Percentiles rank a stretch among this genome's conserved stretches.
Evolutionary conservation across 768 basidiomycete species (phyloP).

Genomic region (Heimioporus sp.): DNA sequence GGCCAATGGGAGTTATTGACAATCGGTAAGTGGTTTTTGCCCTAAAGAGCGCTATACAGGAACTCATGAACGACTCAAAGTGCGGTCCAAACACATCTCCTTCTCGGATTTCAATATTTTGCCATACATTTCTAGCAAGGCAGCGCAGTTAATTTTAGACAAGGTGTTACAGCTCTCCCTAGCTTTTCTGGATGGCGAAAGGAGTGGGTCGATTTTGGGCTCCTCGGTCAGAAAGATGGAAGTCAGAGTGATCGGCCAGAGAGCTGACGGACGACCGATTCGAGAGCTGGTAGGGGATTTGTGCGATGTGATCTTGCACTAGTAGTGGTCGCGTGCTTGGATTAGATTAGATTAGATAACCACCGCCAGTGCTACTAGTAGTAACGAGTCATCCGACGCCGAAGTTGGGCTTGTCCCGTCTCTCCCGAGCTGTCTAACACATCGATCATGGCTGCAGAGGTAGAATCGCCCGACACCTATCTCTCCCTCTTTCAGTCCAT

Average conservation of each 20-base stretch:
- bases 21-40: conserved; percentile 36
- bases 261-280: conserved; percentile 23
- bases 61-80: conserved; percentile 10
- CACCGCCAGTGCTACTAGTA: too few species aligned
- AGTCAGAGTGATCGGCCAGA: conserved; percentile 17
- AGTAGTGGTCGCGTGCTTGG: background rate
- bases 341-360: conserved; percentile 23
- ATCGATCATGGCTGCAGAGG: conserved; percentile 17
- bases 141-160: conserved; percentile 20
- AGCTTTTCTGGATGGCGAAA: conserved; percentile 21
- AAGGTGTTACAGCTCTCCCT: conserved; percentile 21
- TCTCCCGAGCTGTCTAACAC: background rate
- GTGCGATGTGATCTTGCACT: conserved; percentile 25
- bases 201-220: background rate
- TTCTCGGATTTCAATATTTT: conserved; percentile 31
- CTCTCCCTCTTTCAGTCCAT: conserved; percentile 66
- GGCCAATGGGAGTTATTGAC: conserved; percentile 45
- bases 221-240: conserved; percentile 20
- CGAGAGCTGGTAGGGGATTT: conserved; percentile 20
- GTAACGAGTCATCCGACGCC: background rate
- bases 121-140: conserved; percentile 18
- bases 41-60: background rate
- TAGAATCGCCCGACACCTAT: conserved; percentile 8
- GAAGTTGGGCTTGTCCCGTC: background rate
- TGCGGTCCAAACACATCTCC: conserved; percentile 21